phyloP scores from a whole-genome alignment of 768 basidiomycete genomes.

The Exsudoporus frostii region DNA sequence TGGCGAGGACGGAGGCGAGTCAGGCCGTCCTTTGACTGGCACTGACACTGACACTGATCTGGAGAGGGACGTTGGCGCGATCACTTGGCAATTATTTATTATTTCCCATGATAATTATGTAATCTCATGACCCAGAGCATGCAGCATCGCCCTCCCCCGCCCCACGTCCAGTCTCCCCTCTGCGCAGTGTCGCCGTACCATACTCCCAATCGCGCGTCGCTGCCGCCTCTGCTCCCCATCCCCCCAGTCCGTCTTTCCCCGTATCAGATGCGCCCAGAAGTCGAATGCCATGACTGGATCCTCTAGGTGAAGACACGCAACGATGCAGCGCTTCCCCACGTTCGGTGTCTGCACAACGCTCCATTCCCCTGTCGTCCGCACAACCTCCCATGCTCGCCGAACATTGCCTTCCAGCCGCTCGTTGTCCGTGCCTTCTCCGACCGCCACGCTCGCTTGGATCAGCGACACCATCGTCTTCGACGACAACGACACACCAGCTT shows the following conservation, averaged over 20 bases:
- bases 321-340: constrained; percentile 51
- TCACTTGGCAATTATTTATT: neutral
- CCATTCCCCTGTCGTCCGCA: constrained; percentile 36
- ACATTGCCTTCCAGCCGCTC: constrained; percentile 35
- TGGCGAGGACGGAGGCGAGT: constrained; percentile 26
- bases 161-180: constrained; percentile 26
- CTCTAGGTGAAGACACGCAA: constrained; percentile 45
- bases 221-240: constrained; percentile 43
- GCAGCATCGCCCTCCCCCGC: constrained; percentile 19
- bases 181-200: constrained; percentile 30
- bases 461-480: constrained; percentile 49
- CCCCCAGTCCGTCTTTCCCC: constrained; percentile 43
- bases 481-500: constrained; percentile 38
- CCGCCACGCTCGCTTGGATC: constrained; percentile 40
- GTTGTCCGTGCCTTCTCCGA: constrained; percentile 25
- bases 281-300: constrained; percentile 52
- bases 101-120: neutral
- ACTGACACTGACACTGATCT: too few relatives aligned
- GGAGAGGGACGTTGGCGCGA: too few relatives aligned
- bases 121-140: constrained; percentile 14
- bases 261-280: constrained; percentile 56
- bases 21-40: neutral
- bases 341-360: constrained; percentile 41
- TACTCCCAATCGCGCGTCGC: constrained; percentile 40
- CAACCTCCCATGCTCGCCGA: constrained; percentile 39